These are phyloP conservation scores for Chlorella sp. DNA, from an alignment of 139 green algal genomes.

Conservation along the genomic window DNA sequence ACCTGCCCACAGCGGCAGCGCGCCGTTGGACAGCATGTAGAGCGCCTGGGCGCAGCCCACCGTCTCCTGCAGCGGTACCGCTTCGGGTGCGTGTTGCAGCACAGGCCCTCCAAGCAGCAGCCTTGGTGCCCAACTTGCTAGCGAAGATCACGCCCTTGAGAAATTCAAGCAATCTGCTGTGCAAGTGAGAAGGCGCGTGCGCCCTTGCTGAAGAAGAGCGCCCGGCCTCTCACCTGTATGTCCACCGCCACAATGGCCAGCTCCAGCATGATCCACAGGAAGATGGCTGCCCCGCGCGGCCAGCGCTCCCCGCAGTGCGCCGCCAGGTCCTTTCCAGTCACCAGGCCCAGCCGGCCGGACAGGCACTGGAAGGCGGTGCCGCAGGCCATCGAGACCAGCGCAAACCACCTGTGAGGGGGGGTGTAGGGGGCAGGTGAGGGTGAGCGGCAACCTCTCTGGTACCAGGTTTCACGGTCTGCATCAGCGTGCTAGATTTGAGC, in stretches of 20 bases:
- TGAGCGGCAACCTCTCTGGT: too few relatives aligned
- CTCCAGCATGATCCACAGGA: slow-evolving; percentile 85
- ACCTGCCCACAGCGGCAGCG: slow-evolving; percentile 72
- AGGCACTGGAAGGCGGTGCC: slow-evolving; percentile 43
- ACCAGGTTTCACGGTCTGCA: too few relatives aligned
- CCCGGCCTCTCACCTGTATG: slow-evolving; percentile 41
- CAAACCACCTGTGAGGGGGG: slow-evolving; percentile 35
- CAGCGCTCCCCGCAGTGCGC: slow-evolving; percentile 46
- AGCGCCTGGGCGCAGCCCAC: slow-evolving; percentile 83
- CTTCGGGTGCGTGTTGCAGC: too few relatives aligned
- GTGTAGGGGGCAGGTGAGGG: too few relatives aligned
- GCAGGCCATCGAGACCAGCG: slow-evolving; percentile 18
- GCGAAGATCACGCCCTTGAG: too few relatives aligned
- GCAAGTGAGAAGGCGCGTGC: too few relatives aligned
- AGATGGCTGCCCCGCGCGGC: slow-evolving; percentile 22
- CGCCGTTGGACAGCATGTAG: slow-evolving; percentile 66
- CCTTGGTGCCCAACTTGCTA: neutral
- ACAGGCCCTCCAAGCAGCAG: neutral
- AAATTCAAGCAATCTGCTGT: too few relatives aligned
- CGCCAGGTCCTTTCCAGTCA: slow-evolving; percentile 36
- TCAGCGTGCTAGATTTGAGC: too few relatives aligned
- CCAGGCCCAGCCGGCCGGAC: slow-evolving; percentile 35
- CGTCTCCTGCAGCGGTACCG: slow-evolving; percentile 77
- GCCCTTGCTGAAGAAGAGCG: too few relatives aligned
- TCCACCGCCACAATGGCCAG: slow-evolving; percentile 80